Evolutionary conservation across 495 filamentous ascomycete genomes (phyloP), one percentile per base, ranked within the genome.

Genomic region (Parathielavia appendiculata): DNA sequence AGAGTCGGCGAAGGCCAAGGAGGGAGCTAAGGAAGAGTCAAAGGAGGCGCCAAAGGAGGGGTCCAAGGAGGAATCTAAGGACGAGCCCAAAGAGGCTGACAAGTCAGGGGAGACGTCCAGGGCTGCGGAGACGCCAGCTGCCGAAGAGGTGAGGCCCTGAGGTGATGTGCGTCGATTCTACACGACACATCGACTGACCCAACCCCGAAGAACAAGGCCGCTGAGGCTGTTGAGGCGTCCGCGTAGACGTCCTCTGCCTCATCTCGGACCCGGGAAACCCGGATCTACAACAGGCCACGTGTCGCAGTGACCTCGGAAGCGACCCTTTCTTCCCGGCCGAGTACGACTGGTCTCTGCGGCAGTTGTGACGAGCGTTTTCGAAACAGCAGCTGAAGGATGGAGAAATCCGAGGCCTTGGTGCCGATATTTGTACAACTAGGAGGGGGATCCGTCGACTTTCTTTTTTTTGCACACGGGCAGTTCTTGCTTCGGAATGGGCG

Each of bases 1-100:
- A 7, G 83, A 79, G 26, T 65, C 75, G 36, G 67, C 75, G 61
- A 81, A 83, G 17, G 74, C 76, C 48, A 80, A 78, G 63, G 73
- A 80, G 26, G 73, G 73, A 17, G 55, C 57, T 34, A 75, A 81
- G 68, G 79, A 71, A 36, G 69, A 69, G 43, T 52, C 67, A 16
- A 63, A 70, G 39, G 68, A 71, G 14, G 65, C 74, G 51, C 45
- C 64, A 4, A 62, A 69, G 51, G 57, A 66, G n/a, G 56, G 58
- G 38, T 30, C 54, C 30, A 54, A 65, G 45, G 64, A 71, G 30
- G 59, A 65, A 12, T 44, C 54, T 35, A 59, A 72, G 20, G 71
- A 66, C 30, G 64, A 58, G 53, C 50, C 57, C 17, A 61, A 63
- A 56, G 51, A 59, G 40, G 41, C 30, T 6, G 64, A 53, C 10